Evolutionary conservation across 352 stramenopile species (phyloP), one percentile per base, ranked within the genome.

Genomic region (Pythium apleroticum): DNA sequence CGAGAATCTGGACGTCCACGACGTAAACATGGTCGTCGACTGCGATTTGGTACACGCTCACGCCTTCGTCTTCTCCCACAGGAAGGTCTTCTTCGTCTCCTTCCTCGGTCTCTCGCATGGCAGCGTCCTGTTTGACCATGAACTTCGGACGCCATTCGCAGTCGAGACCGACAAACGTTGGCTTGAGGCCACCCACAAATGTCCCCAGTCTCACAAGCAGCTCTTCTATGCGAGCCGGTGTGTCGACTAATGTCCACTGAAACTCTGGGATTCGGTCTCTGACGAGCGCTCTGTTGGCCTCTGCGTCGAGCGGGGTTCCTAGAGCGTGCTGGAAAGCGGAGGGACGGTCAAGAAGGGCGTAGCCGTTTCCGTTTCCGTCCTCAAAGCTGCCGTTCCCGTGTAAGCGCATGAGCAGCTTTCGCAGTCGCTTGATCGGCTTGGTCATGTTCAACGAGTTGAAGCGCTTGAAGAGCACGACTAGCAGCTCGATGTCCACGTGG

Each of bases 141-240:
- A 80, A 79, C 62, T 87, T 72, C 5, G 81, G 81, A 11, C 79
- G 71, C 79, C 81, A 90, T 39, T 90, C 81, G 66, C 79, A 88
- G 48, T 90, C 81, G 48, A 90, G 71, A 2, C 77, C 81, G 60
- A 90, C 54, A 43, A 88, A 19, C 5, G 28, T 63, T 4, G 49
- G 35, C 15, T 58, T 39, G 14, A 5, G 6, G 5, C 1, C 41
- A 3, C 14, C 22, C 22, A 49, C 17, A 9, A 56, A 24, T 6
- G 2, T 0, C 7, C 28, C 9, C 0, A 69, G 56, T 20, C 41
- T 49, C 11, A 12, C 22, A 3, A 60, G n/a, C 4, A 69, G 46
- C 14, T 57, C 37, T 11, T 62, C 55, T n/a, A 69, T 31, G 11
- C 28, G 56, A 12, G 9, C 15, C 8, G 48, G n/a, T 25, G 55